Evolutionary conservation across 371 early-diverging fungal genomes (phyloP).

Genomic region (Chytridiales sp.): DNA sequence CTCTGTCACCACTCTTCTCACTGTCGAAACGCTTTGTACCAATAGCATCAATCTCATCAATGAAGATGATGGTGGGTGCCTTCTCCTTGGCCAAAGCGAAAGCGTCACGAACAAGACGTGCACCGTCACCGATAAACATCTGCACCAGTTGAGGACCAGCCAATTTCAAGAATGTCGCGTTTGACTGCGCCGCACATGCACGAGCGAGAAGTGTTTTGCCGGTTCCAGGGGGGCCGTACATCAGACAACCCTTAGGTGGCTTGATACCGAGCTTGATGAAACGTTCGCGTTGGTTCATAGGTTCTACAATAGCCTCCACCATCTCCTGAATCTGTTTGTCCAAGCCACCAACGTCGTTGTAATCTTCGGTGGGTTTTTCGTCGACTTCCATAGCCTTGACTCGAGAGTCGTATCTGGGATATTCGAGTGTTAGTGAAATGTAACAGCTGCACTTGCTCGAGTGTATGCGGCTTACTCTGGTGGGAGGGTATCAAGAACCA

Average conservation of each 20-base stretch:
- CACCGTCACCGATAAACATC: constrained; percentile 99
- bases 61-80: constrained; percentile 99
- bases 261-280: constrained; percentile 97
- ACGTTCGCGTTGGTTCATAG: constrained; percentile 96
- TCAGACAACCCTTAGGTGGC: constrained; percentile 97
- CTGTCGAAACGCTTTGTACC: constrained; percentile 99
- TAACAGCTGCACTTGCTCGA: background rate
- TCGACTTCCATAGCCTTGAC: constrained; percentile 99
- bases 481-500: constrained; percentile 98
- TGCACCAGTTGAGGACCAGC: constrained; percentile 98
- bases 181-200: constrained; percentile 98
- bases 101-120: constrained; percentile 98
- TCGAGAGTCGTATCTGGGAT: constrained; percentile 88
- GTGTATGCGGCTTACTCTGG: constrained; percentile 87
- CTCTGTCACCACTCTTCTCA: constrained; percentile 99
- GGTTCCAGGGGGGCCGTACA: constrained; percentile 99
- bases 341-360: constrained; percentile 98
- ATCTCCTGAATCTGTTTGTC: constrained; percentile 99
- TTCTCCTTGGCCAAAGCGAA: constrained; percentile 99
- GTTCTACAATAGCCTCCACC: constrained; percentile 98
- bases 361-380: constrained; percentile 99
- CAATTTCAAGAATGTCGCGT: constrained; percentile 94
- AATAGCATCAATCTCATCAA: constrained; percentile 99
- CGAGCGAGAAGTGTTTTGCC: constrained; percentile 94
- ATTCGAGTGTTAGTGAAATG: background rate